Base-by-base conservation (phyloP, 177 flowering plant species). In the Vitis hybrid region DNA sequence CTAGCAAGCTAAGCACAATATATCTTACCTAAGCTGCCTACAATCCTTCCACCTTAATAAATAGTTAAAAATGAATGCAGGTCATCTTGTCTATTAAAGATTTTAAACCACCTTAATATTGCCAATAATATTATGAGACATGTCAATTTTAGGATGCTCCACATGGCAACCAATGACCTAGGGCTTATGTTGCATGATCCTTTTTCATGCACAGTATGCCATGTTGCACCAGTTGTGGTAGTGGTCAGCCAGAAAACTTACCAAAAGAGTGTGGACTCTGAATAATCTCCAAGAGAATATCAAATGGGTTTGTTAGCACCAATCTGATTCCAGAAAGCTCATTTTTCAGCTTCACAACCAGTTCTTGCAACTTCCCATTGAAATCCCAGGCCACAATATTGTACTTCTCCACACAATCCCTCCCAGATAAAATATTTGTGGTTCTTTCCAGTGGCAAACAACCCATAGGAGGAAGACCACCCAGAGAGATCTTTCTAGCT, bases 381-480 rank as follows among this genome's bases (percentile, higher is more conserved):
- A 86, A 91, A 54, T 76, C 81, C 52, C 9, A 65, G 7, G 97
- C 91, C 30, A 85, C 86, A 52, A 64, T 46, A 54, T 91, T 91
- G 75, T 86, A 86, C 35, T 81, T 78, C 70, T 84, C 86, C 19
- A 76, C 66, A 52, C 97, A 91, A 1, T 62, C 72, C 57, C 82
- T 61, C 14, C 85, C 77, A 2, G 3, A 40, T 2, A 81, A 14
- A 11, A 82, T 1, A 10, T 83, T 83, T 30, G 74, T 81, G 61
- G 82, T 81, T 75, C 97, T 84, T 70, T 91, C 97, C 82, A 91
- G 64, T 27, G 97, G 97, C 71, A 90, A 74, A 60, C 94, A 90
- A 15, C 94, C 94, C 90, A 89, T 86, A 6, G 94, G 94, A 67
- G 86, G 86, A 52, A 91, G 74, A 21, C 91, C 90, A 1, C 79